Evolutionary conservation across 1,284 basidiomycete genomes (phyloP).

Genomic region (Sphaerobolus stellatus): DNA sequence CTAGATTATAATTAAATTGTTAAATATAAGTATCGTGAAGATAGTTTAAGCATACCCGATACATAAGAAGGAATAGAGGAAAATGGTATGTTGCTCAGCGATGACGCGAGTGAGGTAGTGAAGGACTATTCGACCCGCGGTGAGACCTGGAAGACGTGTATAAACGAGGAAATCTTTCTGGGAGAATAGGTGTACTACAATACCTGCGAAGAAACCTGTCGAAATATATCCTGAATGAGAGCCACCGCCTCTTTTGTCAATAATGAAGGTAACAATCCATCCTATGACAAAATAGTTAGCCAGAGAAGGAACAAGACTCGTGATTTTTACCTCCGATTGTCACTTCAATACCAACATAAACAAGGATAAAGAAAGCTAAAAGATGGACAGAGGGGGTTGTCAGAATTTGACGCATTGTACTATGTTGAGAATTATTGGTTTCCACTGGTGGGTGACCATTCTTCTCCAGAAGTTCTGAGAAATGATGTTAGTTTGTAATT

Average conservation of each 20-base stretch:
- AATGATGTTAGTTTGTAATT: not conserved
- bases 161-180: not conserved
- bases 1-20: constrained; percentile 22
- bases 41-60: constrained; percentile 1
- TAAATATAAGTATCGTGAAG: not conserved
- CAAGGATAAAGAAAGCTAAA: constrained; percentile 59
- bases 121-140: not conserved
- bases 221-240: constrained; percentile 1
- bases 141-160: not conserved
- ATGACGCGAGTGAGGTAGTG: not conserved
- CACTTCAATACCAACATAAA: constrained; percentile 69
- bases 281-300: constrained; percentile 28
- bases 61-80: not conserved
- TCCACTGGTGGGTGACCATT: constrained; percentile 10
- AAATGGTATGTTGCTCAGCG: not conserved
- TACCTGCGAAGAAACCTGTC: not conserved
- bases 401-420: constrained; percentile 56
- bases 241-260: constrained; percentile 48
- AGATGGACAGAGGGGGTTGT: constrained; percentile 53
- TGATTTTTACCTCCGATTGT: constrained; percentile 52
- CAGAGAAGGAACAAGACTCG: not conserved
- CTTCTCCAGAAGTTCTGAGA: constrained; percentile 2
- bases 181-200: not conserved
- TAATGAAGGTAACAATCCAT: constrained; percentile 54
- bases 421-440: constrained; percentile 38